These are phyloP conservation scores for Fistulinella staudtii DNA, from an alignment of 1,284 basidiomycete species.

Conservation along the genomic window DNA sequence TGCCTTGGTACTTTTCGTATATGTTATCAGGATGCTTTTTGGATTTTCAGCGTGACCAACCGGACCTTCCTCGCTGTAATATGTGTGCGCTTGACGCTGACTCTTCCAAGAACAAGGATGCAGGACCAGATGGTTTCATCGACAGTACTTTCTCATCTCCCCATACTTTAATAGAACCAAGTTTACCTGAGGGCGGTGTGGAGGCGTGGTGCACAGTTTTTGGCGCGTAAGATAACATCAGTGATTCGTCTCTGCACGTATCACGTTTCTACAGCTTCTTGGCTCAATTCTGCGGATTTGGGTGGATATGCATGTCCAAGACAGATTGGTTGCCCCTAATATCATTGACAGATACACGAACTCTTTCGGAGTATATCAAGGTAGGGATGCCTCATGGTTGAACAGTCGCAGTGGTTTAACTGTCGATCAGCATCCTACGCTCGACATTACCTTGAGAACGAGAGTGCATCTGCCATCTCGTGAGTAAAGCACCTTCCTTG, in stretches of 20 bases:
- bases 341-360: constrained; percentile 18
- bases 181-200: constrained; percentile 25
- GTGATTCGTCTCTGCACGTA: not conserved
- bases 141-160: constrained; percentile 5
- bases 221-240: constrained; percentile 25
- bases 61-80: no score
- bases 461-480: constrained; percentile 31
- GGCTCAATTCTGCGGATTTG: constrained; percentile 26
- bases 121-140: no score
- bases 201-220: constrained; percentile 30
- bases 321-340: not conserved
- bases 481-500: constrained; percentile 8
- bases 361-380: constrained; percentile 33
- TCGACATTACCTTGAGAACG: constrained; percentile 29
- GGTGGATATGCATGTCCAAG: constrained; percentile 17
- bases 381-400: constrained; percentile 15
- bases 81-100: no score
- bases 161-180: constrained; percentile 4
- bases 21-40: no score
- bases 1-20: no score
- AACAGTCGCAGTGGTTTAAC: not conserved
- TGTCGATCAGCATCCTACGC: constrained; percentile 27
- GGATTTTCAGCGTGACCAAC: no score
- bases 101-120: no score
- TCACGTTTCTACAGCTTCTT: constrained; percentile 24